Conservation (phyloP, 441 rosid genomes). For the Gossypium lobatum region DNA sequence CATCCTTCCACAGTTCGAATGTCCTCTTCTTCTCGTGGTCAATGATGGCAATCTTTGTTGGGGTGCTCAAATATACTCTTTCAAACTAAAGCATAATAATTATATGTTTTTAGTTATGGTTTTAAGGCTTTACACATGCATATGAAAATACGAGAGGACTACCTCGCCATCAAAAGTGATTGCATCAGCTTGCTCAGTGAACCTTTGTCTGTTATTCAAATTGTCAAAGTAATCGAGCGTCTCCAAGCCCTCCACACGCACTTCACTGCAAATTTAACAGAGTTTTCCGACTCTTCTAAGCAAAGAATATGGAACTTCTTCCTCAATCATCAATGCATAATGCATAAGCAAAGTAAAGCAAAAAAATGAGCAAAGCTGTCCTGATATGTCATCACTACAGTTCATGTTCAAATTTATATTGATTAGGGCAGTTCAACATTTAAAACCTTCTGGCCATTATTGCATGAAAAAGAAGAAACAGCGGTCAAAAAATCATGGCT, state of each 20-base stretch:
- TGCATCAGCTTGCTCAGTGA: constrained; percentile 72
- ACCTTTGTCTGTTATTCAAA: constrained; percentile 43
- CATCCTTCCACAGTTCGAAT: constrained; percentile 55
- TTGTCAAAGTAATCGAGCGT: constrained; percentile 65
- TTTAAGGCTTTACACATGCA: neutral
- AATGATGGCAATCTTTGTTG: constrained; percentile 64
- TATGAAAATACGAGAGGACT: neutral
- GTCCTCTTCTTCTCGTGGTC: constrained; percentile 73
- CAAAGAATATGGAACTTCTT: constrained; percentile 1
- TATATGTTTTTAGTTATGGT: neutral
- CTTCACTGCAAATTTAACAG: constrained; percentile 51
- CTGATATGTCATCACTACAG: neutral
- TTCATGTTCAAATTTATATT: neutral
- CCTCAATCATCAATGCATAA: constrained; percentile 7
- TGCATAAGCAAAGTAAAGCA: neutral
- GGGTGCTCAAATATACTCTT: constrained; percentile 64
- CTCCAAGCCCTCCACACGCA: constrained; percentile 76
- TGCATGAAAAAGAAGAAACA: no score
- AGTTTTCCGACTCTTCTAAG: neutral
- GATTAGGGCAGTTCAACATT: no score
- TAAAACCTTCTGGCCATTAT: no score
- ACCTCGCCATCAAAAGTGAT: constrained; percentile 70
- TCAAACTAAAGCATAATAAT: constrained; percentile 35
- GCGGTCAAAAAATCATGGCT: neutral
- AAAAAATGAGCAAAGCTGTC: neutral